Conservation (phyloP, 495 filamentous ascomycete genomes). For the Penicillium silybi region DNA sequence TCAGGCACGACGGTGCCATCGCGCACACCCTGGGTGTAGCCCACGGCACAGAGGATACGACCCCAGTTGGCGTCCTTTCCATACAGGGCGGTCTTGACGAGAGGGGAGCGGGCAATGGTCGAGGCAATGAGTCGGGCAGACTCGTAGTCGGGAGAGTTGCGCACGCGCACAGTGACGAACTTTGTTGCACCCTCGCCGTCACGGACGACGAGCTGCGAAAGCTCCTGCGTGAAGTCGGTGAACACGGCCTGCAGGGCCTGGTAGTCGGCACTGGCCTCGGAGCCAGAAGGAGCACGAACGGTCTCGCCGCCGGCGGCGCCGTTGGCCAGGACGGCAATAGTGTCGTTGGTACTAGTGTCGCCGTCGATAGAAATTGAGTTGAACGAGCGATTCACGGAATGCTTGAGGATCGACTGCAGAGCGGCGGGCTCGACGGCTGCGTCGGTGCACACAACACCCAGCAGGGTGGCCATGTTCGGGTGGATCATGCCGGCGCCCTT, state of each 20-base stretch:
- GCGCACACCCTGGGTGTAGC: conserved; percentile 71
- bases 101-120: conserved; percentile 86
- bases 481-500: conserved; percentile 99
- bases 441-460: conserved; percentile 92
- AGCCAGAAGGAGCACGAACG: conserved; percentile 38
- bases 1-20: conserved; percentile 68
- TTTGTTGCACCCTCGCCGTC: conserved; percentile 98
- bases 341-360: conserved; percentile 96
- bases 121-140: conserved; percentile 69
- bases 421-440: conserved; percentile 69
- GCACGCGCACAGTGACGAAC: conserved; percentile 90
- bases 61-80: conserved; percentile 99
- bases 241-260: conserved; percentile 62
- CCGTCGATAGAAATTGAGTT: conserved; percentile 97
- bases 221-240: conserved; percentile 71
- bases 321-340: conserved; percentile 88
- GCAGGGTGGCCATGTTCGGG: conserved; percentile 96
- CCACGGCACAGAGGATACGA: conserved; percentile 90
- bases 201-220: conserved; percentile 89
- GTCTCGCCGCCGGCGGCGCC: conserved; percentile 75
- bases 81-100: conserved; percentile 97
- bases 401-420: conserved; percentile 65
- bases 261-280: conserved; percentile 58
- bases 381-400: conserved; percentile 81
- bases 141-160: conserved; percentile 61